Evolutionary conservation across 2,329 filamentous ascomycete species (phyloP).

Genomic region (Alternaria hordeiaustralica): DNA sequence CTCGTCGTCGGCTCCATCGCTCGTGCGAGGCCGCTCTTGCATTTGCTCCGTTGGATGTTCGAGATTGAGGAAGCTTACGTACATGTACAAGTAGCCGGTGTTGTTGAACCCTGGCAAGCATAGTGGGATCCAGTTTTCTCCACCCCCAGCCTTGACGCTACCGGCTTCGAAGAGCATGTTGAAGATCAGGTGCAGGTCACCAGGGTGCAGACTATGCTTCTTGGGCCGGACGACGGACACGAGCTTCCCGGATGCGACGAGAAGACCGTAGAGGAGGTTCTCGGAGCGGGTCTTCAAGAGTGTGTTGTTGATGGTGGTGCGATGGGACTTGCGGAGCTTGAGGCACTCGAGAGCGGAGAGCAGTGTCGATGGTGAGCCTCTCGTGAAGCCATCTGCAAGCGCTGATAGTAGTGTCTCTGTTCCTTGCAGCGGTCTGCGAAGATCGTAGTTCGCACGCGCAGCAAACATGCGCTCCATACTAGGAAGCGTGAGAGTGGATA

Average conservation of each 20-base stretch:
- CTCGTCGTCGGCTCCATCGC: constrained; percentile 64
- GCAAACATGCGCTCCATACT: constrained; percentile 86
- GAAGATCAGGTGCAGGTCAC: constrained; percentile 94
- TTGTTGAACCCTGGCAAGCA: constrained; percentile 98
- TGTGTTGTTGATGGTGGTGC: constrained; percentile 83
- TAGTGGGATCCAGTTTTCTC: constrained; percentile 96
- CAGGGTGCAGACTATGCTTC: constrained; percentile 92
- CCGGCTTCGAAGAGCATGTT: constrained; percentile 99
- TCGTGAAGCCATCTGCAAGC: constrained; percentile 91
- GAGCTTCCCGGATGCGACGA: constrained; percentile 89
- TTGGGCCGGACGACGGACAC: constrained; percentile 95
- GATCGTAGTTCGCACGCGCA: constrained; percentile 89
- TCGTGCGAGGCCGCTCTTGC: constrained; percentile 48
- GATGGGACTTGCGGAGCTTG: constrained; percentile 86
- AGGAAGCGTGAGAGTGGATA: constrained; percentile 92
- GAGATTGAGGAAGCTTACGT: constrained; percentile 89
- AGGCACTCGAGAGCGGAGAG: constrained; percentile 92
- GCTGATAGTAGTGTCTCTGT: constrained; percentile 91
- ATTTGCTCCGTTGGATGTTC: constrained; percentile 54
- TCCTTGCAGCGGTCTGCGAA: constrained; percentile 86
- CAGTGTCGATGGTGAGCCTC: constrained; percentile 85
- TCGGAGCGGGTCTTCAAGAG: constrained; percentile 79
- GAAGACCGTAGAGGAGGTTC: constrained; percentile 86
- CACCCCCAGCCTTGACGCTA: constrained; percentile 87
- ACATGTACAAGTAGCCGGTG: constrained; percentile 97